A percentile compares a stretch with the other conserved stretches of the same genome.
Conservation (phyloP, 2,329 filamentous ascomycete genomes). For the Xylariaceae sp. region DNA sequence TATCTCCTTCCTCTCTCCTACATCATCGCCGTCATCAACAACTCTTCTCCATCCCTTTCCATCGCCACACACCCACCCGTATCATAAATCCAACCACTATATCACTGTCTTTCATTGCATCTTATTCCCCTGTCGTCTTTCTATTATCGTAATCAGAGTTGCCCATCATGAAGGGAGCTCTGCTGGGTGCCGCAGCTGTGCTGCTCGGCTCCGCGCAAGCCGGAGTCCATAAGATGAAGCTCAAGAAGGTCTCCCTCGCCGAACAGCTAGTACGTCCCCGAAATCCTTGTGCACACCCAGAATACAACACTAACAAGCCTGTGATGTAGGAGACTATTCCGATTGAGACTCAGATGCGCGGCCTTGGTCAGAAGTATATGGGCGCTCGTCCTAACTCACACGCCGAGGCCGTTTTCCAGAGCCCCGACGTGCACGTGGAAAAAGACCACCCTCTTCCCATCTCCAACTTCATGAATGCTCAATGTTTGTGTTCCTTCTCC, state of each 20-base stretch:
- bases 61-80: neutral
- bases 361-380: constrained; percentile 96
- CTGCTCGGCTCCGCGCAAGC: constrained; percentile 84
- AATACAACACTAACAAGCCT: constrained; percentile 27
- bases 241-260: constrained; percentile 91
- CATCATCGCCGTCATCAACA: constrained; percentile 18
- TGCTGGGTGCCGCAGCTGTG: constrained; percentile 78
- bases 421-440: constrained; percentile 69
- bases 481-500: constrained; percentile 72
- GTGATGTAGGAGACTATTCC: constrained; percentile 70
- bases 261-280: constrained; percentile 81
- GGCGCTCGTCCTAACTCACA: constrained; percentile 74
- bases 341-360: constrained; percentile 80
- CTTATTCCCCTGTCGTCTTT: constrained; percentile 14
- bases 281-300: neutral
- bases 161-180: constrained; percentile 81
- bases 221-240: constrained; percentile 93
- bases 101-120: neutral
- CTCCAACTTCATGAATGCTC: constrained; percentile 97
- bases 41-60: constrained; percentile 5
- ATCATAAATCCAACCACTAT: constrained; percentile 5
- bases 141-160: constrained; percentile 29
- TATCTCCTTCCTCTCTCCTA: constrained; percentile 14
- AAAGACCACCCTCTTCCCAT: constrained; percentile 82
- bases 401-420: constrained; percentile 79